phyloP scores from a whole-genome alignment of 768 basidiomycete species.

The Tulasnella sp. region DNA sequence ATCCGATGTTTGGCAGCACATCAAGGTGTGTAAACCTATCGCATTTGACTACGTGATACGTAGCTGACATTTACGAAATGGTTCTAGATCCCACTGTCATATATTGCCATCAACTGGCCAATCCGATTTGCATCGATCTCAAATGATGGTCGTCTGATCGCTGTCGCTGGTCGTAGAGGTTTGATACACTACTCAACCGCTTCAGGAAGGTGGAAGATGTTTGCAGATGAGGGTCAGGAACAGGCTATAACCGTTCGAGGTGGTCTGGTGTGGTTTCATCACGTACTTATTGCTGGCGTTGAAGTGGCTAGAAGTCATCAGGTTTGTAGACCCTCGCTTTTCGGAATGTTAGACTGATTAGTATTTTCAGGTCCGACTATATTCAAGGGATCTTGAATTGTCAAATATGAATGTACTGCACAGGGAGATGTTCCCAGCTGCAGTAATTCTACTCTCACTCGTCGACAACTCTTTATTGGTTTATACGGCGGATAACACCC shows the following conservation, averaged over 20 bases:
- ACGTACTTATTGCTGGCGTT: conserved; percentile 81
- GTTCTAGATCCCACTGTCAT: conserved; percentile 69
- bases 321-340: conserved; percentile 30
- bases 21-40: conserved; percentile 44
- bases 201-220: conserved; percentile 91
- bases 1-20: conserved; percentile 95
- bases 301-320: conserved; percentile 70
- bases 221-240: conserved; percentile 69
- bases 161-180: conserved; percentile 82
- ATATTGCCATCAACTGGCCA: conserved; percentile 86
- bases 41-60: not conserved
- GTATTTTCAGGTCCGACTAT: conserved; percentile 62
- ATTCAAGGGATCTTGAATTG: conserved; percentile 83
- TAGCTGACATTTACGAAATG: not conserved
- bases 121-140: conserved; percentile 85
- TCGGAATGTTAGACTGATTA: not conserved
- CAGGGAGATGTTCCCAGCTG: conserved; percentile 58
- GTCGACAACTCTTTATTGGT: conserved; percentile 92
- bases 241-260: conserved; percentile 78
- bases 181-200: conserved; percentile 87
- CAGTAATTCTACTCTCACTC: conserved; percentile 76
- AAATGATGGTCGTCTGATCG: conserved; percentile 79
- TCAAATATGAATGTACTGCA: conserved; percentile 72
- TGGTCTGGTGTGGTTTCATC: conserved; percentile 92
- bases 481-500: conserved; percentile 86